Evolutionary conservation across 2,329 filamentous ascomycete genomes (phyloP), one percentile per base, ranked within the genome.

Genomic region (Diplodia seriata): DNA sequence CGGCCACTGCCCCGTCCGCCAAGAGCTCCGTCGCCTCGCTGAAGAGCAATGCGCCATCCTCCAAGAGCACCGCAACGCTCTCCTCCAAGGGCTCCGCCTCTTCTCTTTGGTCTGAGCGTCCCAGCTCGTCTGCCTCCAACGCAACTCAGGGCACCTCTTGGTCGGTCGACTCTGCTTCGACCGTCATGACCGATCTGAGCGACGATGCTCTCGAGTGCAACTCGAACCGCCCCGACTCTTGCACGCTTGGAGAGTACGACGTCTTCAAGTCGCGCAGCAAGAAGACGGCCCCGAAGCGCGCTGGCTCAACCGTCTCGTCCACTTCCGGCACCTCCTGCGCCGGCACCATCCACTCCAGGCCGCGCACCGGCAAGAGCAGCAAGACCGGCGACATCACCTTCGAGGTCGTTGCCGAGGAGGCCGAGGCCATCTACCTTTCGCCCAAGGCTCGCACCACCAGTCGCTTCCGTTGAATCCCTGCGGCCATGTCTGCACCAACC

Each of bases 311-410:
- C 59, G 59, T 63, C 47, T 63, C 59, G 4, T 63, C 59, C 18
- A 26, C 18, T 20, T 63, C 59, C n/a, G 59, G 59, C 59, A 38
- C 59, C 4, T 63, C 59, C 5, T 63, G 59, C 59, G 59, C 59
- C n/a, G 59, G 59, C 59, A 63, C 59, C 59, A 63, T 63, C 59
- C 11, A 63, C 31, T 63, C 59, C n/a, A 12, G 59, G 43, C 59
- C 59, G 18, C 43, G n/a, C 18, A 63, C 59, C 11, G 59, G 31
- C 29, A 63, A 63, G 59, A 63, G 47, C 59, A 63, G 59, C 59
- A 63, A 63, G 47, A 26, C 8, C n/a, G 47, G 59, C 59, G 59
- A 63, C 43, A 63, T 63, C 26, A 33, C 59, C 47, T 51, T 63
- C 59, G 29, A 63, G 47, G 47, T 63, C 43, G 59, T 63, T 8